Evolutionary conservation across 306 rosid genomes (phyloP).

Genomic region (Citrullus amarus): DNA sequence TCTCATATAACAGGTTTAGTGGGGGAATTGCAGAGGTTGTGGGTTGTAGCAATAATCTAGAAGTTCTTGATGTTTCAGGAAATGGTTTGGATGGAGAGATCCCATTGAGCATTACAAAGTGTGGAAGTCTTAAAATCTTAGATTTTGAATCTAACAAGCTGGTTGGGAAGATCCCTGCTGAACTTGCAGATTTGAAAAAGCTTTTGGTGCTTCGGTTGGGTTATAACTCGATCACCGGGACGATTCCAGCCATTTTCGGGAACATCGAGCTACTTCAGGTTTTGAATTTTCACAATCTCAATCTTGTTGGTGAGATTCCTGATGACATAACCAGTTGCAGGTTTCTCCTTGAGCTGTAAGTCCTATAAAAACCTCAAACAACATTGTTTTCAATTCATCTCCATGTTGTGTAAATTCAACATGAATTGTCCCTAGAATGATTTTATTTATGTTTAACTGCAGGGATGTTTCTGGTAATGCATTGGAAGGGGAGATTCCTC

Average conservation of each 20-base stretch:
- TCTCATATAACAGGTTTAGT: constrained; percentile 47
- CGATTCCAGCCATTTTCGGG: constrained; percentile 50
- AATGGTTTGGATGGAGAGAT: constrained; percentile 72
- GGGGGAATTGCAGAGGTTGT: constrained; percentile 56
- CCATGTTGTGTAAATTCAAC: constrained; percentile 13
- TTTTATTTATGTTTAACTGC: constrained; percentile 31
- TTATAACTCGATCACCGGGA: constrained; percentile 57
- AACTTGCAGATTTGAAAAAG: constrained; percentile 33
- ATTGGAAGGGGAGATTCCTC: constrained; percentile 69
- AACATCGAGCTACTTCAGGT: constrained; percentile 69
- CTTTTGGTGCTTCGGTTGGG: constrained; percentile 68
- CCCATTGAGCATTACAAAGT: constrained; percentile 61
- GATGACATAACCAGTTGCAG: constrained; percentile 53
- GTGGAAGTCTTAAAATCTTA: constrained; percentile 61
- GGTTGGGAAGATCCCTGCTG: constrained; percentile 57
- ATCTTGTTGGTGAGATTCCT: constrained; percentile 72
- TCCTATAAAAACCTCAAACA: constrained; percentile 22
- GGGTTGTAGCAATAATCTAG: constrained; percentile 54
- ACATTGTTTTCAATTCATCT: not conserved
- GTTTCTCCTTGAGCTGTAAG: constrained; percentile 92
- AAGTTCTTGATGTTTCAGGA: constrained; percentile 67
- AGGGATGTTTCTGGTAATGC: constrained; percentile 82
- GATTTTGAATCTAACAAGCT: constrained; percentile 58
- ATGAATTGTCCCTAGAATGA: constrained; percentile 10
- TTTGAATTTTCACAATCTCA: constrained; percentile 69